Conservation (phyloP, 164 flowering plant species). For the Echeveria elegans region DNA sequence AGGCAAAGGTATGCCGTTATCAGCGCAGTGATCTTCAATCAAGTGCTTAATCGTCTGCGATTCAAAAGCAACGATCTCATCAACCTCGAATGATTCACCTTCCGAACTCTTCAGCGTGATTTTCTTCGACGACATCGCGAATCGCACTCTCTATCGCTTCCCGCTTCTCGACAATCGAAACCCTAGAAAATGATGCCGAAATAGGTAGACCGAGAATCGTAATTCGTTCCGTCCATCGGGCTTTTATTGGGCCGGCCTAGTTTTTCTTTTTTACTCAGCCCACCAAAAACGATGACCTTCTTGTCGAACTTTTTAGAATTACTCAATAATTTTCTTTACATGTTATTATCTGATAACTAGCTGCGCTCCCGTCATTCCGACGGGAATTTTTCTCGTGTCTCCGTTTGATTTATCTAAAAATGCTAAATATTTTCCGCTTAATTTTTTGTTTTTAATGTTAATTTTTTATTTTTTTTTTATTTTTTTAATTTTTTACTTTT, state of each 20-base stretch:
- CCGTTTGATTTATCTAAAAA: too few species aligned
- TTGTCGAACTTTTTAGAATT: too few species aligned
- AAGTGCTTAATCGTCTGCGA: slow-evolving; percentile 3
- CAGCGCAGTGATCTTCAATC: slow-evolving; percentile 4
- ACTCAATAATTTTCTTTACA: too few species aligned
- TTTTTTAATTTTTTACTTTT: too few species aligned
- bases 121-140: slow-evolving; percentile 6
- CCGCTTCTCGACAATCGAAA: neutral
- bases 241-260: neutral
- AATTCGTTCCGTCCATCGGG: neutral
- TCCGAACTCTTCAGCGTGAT: neutral
- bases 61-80: slow-evolving; percentile 5
- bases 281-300: too few species aligned
- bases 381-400: too few species aligned
- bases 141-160: neutral
- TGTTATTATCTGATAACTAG: too few species aligned
- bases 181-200: neutral
- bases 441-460: too few species aligned
- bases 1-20: slow-evolving; percentile 7
- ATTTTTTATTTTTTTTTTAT: too few species aligned
- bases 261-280: too few species aligned
- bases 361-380: too few species aligned
- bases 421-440: too few species aligned
- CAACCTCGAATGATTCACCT: neutral
- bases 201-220: neutral